Conservation (phyloP, 495 filamentous ascomycete genomes). For the Neurospora pannonica region DNA sequence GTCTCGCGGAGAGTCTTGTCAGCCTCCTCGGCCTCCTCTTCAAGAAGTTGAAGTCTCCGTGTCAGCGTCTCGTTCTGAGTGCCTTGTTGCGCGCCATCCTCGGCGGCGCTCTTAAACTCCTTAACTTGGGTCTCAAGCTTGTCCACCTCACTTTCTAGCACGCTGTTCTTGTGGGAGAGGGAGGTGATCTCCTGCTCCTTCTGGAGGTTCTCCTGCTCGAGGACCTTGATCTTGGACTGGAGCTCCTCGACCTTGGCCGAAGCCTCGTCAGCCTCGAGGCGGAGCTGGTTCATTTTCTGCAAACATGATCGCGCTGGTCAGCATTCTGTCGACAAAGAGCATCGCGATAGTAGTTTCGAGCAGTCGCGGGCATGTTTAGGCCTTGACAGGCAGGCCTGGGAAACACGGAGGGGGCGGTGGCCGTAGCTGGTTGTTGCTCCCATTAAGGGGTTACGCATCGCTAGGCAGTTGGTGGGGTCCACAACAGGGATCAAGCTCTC, state of each 20-base stretch:
- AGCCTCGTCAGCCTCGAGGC: conserved; percentile 81
- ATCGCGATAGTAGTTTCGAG: not conserved
- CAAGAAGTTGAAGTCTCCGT: conserved; percentile 85
- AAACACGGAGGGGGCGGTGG: conserved; percentile 1
- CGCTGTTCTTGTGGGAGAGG: conserved; percentile 78
- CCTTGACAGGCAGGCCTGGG: not conserved
- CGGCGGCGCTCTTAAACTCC: conserved; percentile 69
- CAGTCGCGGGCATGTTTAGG: not conserved
- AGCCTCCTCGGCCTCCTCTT: conserved; percentile 93
- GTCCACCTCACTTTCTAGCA: conserved; percentile 84
- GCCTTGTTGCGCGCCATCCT: conserved; percentile 62
- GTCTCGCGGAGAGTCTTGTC: conserved; percentile 91
- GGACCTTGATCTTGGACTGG: conserved; percentile 69
- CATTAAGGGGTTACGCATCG: conserved; percentile 5
- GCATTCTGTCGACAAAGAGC: conserved; percentile 1
- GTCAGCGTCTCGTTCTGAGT: conserved; percentile 81
- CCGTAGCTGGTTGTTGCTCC: not conserved
- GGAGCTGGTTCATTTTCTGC: conserved; percentile 89
- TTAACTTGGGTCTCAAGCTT: conserved; percentile 70
- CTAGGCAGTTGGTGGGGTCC: conserved; percentile 32
- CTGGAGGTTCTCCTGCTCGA: conserved; percentile 88
- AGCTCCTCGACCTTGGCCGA: conserved; percentile 75
- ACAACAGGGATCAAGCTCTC: conserved; percentile 21
- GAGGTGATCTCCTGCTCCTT: conserved; percentile 99
- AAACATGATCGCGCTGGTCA: conserved; percentile 11